These are phyloP conservation scores for Venturia asperata DNA, from an alignment of 2,329 filamentous ascomycete species.

Conservation along the genomic window DNA sequence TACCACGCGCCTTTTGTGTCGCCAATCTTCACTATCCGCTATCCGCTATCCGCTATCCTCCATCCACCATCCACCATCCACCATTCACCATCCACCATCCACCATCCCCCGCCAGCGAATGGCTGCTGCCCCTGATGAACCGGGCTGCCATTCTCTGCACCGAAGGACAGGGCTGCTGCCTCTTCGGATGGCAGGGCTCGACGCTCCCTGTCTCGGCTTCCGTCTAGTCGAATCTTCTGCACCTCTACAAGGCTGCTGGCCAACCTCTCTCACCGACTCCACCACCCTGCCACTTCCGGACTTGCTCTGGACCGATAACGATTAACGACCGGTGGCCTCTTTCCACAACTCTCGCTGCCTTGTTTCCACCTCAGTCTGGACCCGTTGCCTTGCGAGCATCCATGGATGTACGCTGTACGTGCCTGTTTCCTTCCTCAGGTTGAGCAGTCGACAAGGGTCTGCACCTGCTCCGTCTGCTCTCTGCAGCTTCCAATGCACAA, in stretches of 20 bases:
- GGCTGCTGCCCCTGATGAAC: background rate
- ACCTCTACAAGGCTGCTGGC: background rate
- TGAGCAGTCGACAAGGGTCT: background rate
- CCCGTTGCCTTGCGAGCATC: background rate
- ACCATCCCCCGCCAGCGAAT: background rate
- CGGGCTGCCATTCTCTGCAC: background rate
- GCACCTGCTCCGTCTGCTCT: background rate
- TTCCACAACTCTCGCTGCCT: background rate
- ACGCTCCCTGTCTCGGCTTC: too few species aligned
- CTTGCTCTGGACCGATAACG: background rate
- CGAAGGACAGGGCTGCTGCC: background rate
- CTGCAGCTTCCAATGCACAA: background rate
- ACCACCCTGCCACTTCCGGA: background rate
- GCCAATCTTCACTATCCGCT: too few species aligned
- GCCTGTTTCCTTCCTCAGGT: constrained; percentile 1
- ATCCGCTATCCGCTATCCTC: too few species aligned
- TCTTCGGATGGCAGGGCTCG: background rate
- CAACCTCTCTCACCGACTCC: constrained; percentile 2
- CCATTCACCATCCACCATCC: background rate
- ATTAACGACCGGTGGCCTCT: background rate
- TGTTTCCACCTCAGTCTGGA: background rate
- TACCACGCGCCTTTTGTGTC: background rate
- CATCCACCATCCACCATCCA: background rate
- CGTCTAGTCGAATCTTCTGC: background rate
- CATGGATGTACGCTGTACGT: background rate